A percentile compares a stretch with the other conserved stretches of the same genome.
Evolutionary conservation across 345 rosid genomes (phyloP).

Genomic region (Abelmoschus esculentus): DNA sequence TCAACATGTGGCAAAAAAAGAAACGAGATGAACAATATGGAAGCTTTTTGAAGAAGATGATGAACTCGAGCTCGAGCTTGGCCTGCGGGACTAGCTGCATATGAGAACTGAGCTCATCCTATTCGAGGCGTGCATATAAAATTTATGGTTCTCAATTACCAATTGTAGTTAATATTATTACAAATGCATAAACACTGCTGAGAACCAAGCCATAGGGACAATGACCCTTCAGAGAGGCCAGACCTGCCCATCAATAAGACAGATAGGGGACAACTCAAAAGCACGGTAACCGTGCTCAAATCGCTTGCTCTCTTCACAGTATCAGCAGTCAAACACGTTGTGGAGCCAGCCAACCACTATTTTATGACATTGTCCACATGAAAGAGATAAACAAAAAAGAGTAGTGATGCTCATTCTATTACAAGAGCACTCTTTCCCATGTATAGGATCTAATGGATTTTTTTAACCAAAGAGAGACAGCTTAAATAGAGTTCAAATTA

Average conservation of each 20-base stretch:
- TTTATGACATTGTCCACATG: conserved; percentile 17
- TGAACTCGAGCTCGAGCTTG: conserved; percentile 94
- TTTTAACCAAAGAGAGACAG: conserved; percentile 8
- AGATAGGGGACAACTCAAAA: conserved; percentile 45
- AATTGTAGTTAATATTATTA: background rate
- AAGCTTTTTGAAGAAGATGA: conserved; percentile 97
- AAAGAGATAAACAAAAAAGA: background rate
- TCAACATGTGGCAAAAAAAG: conserved; percentile 58
- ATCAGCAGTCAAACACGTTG: conserved; percentile 4
- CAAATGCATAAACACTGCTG: background rate
- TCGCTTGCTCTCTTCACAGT: conserved; percentile 3
- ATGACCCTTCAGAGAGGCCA: conserved; percentile 43
- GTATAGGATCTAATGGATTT: conserved; percentile 28
- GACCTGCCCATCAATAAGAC: conserved; percentile 17
- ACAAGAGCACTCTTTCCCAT: conserved; percentile 44
- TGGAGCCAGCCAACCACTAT: conserved; percentile 19
- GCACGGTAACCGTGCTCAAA: conserved; percentile 9
- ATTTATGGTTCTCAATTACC: background rate
- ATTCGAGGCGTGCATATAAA: conserved; percentile 22
- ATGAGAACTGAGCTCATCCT: background rate
- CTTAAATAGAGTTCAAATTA: background rate
- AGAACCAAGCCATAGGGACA: conserved; percentile 25
- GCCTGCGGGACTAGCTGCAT: conserved; percentile 51
- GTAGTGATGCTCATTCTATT: conserved; percentile 15
- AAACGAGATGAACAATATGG: conserved; percentile 91